Evolutionary conservation across 2,329 filamentous ascomycete species (phyloP).

Genomic region (Botrytis paeoniae): DNA sequence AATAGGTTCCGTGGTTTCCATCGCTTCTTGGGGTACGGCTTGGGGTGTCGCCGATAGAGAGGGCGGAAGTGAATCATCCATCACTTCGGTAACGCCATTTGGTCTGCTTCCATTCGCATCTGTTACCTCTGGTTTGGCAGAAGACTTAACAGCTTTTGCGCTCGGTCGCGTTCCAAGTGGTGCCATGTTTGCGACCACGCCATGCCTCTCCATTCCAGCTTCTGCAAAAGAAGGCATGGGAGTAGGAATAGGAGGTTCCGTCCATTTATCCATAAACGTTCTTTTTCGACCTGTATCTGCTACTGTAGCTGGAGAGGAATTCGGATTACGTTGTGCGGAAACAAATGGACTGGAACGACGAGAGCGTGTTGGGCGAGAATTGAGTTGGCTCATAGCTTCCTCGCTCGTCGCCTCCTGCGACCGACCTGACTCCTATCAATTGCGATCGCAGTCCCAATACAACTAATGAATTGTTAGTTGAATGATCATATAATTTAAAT

Average conservation of each 20-base stretch:
- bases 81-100: constrained; percentile 28
- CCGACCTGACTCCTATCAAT: constrained; percentile 27
- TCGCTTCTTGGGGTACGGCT: constrained; percentile 29
- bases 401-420: constrained; percentile 23
- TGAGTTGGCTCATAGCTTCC: constrained; percentile 23
- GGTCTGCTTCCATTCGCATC: constrained; percentile 22
- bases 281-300: constrained; percentile 27
- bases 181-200: constrained; percentile 80
- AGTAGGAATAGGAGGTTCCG: constrained; percentile 53
- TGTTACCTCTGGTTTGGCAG: constrained; percentile 29
- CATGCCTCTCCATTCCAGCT: constrained; percentile 64
- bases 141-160: constrained; percentile 53
- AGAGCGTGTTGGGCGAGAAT: constrained; percentile 33
- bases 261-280: constrained; percentile 45
- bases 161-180: constrained; percentile 72
- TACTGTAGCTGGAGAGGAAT: constrained; percentile 18
- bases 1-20: constrained; percentile 31
- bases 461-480: constrained; percentile 31
- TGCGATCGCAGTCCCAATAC: constrained; percentile 27
- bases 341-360: constrained; percentile 34
- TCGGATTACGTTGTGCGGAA: constrained; percentile 22
- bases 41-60: constrained; percentile 31
- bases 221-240: constrained; percentile 73
- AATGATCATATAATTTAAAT: constrained; percentile 13
- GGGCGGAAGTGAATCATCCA: constrained; percentile 24